These are phyloP conservation scores for Rostrohypoxylon terebratum DNA, from an alignment of 495 filamentous ascomycete genomes.

Conservation along the genomic window DNA sequence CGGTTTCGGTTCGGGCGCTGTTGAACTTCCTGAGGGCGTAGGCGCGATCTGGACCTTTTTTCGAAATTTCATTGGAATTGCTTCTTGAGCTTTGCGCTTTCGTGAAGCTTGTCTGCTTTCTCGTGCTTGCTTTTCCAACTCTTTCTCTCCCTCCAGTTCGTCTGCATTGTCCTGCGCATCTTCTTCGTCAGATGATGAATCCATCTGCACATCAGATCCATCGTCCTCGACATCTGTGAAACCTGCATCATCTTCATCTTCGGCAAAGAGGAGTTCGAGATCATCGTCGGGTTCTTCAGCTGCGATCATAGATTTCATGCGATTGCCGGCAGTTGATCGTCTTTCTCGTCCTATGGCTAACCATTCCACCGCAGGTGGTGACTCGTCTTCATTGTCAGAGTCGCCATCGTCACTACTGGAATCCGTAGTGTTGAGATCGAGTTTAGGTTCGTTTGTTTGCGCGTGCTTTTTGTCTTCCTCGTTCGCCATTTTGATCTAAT, in stretches of 20 bases:
- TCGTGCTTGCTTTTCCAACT: constrained; percentile 70
- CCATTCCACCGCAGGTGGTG: constrained; percentile 72
- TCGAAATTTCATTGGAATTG: constrained; percentile 63
- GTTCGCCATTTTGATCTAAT: constrained; percentile 23
- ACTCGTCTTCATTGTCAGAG: constrained; percentile 35
- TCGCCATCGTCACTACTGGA: constrained; percentile 47
- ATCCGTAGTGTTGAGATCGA: constrained; percentile 39
- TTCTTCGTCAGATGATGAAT: constrained; percentile 84
- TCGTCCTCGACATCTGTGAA: constrained; percentile 76
- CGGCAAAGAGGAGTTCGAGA: constrained; percentile 82
- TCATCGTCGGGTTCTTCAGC: constrained; percentile 81
- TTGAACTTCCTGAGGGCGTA: constrained; percentile 61
- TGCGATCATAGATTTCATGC: constrained; percentile 82
- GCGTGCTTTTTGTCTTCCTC: constrained; percentile 27
- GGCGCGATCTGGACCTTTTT: constrained; percentile 68
- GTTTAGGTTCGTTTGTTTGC: constrained; percentile 30
- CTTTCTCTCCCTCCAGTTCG: constrained; percentile 75
- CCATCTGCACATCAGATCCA: constrained; percentile 80
- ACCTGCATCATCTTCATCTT: constrained; percentile 87
- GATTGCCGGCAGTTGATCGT: constrained; percentile 87
- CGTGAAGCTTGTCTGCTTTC: constrained; percentile 62
- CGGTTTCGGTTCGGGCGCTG: constrained; percentile 61
- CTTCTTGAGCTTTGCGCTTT: constrained; percentile 82
- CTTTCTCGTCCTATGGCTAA: constrained; percentile 81
- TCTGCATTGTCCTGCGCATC: constrained; percentile 75